Percentiles rank a stretch among this genome's conserved stretches.
Evolutionary conservation across 371 early-diverging fungal species (phyloP).

Genomic region (Mycotypha africana): DNA sequence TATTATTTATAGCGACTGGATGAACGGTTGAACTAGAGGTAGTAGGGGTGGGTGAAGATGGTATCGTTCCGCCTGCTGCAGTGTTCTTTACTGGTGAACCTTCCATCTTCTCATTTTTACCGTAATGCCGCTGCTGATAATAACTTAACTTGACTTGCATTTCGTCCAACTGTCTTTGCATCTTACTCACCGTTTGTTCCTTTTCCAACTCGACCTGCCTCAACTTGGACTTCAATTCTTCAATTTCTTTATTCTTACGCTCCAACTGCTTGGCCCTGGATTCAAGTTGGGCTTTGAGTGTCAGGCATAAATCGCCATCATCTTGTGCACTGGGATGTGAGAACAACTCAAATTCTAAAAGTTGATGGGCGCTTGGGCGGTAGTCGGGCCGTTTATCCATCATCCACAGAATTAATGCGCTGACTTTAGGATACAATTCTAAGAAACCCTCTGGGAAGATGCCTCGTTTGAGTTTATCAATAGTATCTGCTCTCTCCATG

Average conservation of each 20-base stretch:
- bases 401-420: constrained; percentile 74
- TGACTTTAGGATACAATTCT: constrained; percentile 53
- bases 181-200: constrained; percentile 7
- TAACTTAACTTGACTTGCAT: constrained; percentile 8
- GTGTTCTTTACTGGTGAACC: too few species aligned
- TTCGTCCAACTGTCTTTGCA: constrained; percentile 11
- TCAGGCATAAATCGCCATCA: constrained; percentile 12
- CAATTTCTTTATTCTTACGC: constrained; percentile 25
- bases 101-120: too few species aligned
- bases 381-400: constrained; percentile 67
- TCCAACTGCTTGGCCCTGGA: constrained; percentile 19
- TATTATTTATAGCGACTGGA: too few species aligned
- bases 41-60: too few species aligned
- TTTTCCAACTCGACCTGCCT: constrained; percentile 23
- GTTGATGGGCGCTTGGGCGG: constrained; percentile 69
- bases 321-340: constrained; percentile 14
- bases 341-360: constrained; percentile 67
- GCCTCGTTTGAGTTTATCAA: constrained; percentile 57
- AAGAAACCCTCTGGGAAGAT: constrained; percentile 75
- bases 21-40: too few species aligned
- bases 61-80: too few species aligned
- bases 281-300: constrained; percentile 15
- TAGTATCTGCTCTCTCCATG: constrained; percentile 63
- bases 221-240: constrained; percentile 14
- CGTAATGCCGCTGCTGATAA: background rate